These are phyloP conservation scores for Hypoxylon sp. DNA, from an alignment of 2,329 filamentous ascomycete species.

Conservation along the genomic window DNA sequence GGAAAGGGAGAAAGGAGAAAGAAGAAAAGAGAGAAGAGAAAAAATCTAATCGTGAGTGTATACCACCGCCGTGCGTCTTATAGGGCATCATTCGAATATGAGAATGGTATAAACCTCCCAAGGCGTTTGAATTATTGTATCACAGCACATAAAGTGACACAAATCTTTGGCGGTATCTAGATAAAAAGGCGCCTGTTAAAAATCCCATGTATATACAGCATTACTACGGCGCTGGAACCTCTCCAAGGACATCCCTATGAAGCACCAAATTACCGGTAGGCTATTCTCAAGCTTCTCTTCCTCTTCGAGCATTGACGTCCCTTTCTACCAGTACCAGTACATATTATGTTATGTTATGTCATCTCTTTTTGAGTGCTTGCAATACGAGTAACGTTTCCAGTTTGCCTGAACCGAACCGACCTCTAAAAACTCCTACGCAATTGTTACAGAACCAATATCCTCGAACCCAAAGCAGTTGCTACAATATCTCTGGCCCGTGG, in stretches of 20 bases:
- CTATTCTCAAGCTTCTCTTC: constrained; percentile 21
- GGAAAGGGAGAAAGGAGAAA: background rate
- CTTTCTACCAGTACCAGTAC: constrained; percentile 35
- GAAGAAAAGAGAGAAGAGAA: background rate
- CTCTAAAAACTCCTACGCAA: constrained; percentile 42
- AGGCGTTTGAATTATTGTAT: background rate
- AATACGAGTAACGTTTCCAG: constrained; percentile 32
- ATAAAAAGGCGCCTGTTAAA: constrained; percentile 32
- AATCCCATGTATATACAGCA: constrained; percentile 38
- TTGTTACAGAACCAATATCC: constrained; percentile 26
- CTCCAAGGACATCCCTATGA: constrained; percentile 17
- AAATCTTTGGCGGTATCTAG: constrained; percentile 2
- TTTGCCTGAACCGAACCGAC: constrained; percentile 24
- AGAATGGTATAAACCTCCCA: background rate
- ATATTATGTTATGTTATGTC: constrained; percentile 33
- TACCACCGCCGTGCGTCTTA: background rate
- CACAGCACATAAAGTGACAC: constrained; percentile 8
- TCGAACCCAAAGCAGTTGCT: constrained; percentile 29
- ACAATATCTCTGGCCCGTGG: constrained; percentile 8
- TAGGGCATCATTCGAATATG: background rate
- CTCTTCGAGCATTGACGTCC: constrained; percentile 24
- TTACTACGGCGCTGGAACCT: constrained; percentile 20
- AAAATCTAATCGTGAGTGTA: background rate
- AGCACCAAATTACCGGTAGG: constrained; percentile 25
- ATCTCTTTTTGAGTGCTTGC: constrained; percentile 32